Base-by-base conservation (phyloP, 2,329 filamentous ascomycete species). In the Alternaria gaisen region DNA sequence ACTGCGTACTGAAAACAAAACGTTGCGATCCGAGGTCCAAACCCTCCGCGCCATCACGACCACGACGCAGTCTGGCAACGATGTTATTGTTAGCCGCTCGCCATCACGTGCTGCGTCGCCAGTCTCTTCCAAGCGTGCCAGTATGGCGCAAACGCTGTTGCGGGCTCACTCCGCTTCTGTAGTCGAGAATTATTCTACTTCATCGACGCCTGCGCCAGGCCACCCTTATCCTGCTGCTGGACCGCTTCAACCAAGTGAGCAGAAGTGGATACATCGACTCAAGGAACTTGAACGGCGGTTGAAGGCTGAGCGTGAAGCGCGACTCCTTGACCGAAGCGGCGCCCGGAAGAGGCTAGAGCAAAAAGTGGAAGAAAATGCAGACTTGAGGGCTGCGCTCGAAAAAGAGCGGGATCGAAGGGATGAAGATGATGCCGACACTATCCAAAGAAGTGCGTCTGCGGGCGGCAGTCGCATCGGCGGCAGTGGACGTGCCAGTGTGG, bases 221-320 rank as follows among this genome's bases (percentile, higher is more conserved):
- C 72, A 76, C 53, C 75, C 76, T 4, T 77, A 77, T 48, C 75
- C 75, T 3, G 70, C 58, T 64, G 72, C 75, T 9, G 73, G 75
- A 8, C 77, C 79, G 5, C 69, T 80, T 28, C 79, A 82, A 51
- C 81, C 82, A 2, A 83, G 83, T 40, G 90, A 94, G 69, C 90
- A 91, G 66, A 88, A 91, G 68, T 97, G 93, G 92, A 88, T 96
- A 66, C 87, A 97, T 65, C 84, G 95, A 7, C 83, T 98, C 34
- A 88, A 92, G 58, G 94, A 98, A 75, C 83, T 98, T 68, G 95
- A 99, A 82, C 86, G 90, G 67, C 88, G 96, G 69, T 83, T 99
- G 18, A 97, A 97, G 78, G 89, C 91, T 46, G 95, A 99, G 81
- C 84, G 95, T 14, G 95, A 98, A 79, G 93, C 90, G 1, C 83